Percentiles rank a stretch among this genome's conserved stretches.
Conservation (phyloP, 164 flowering plant genomes). For the Nymphaea thermarum region DNA sequence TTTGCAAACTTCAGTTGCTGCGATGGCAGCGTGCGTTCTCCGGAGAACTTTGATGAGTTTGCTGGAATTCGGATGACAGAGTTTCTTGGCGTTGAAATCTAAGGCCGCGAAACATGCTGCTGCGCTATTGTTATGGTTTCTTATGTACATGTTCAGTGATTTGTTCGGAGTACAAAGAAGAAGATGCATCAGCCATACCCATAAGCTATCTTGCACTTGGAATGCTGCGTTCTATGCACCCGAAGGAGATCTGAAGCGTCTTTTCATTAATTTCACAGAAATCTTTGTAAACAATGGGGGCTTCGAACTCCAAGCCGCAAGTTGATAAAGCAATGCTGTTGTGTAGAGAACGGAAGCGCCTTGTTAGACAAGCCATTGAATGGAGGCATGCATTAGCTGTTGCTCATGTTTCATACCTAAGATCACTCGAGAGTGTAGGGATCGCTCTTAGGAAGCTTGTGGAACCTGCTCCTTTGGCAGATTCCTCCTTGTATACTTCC, state of each 20-base stretch:
- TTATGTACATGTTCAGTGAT: no score
- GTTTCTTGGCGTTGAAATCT: no score
- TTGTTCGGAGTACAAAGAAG: no score
- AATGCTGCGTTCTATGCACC: no score
- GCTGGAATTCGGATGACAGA: background rate
- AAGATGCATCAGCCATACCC: no score
- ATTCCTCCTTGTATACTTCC: constrained; percentile 55
- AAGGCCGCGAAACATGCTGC: no score
- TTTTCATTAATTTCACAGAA: background rate
- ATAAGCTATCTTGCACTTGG: no score
- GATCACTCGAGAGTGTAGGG: constrained; percentile 52
- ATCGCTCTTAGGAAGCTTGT: constrained; percentile 60
- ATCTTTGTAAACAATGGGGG: constrained; percentile 44
- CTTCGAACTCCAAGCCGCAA: constrained; percentile 55
- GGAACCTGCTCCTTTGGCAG: constrained; percentile 51
- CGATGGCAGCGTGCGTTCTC: background rate
- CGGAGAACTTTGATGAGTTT: background rate
- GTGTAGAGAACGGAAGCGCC: constrained; percentile 83
- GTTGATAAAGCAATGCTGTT: constrained; percentile 81
- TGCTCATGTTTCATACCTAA: constrained; percentile 67
- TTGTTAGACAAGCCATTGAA: constrained; percentile 75
- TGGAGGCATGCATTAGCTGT: constrained; percentile 79
- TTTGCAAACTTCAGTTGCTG: no score
- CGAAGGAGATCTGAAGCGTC: no score
- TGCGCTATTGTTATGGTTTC: no score